Evolutionary conservation across 2,329 filamentous ascomycete genomes (phyloP), one percentile per base, ranked within the genome.

Genomic region (Talaromyces sp.): DNA sequence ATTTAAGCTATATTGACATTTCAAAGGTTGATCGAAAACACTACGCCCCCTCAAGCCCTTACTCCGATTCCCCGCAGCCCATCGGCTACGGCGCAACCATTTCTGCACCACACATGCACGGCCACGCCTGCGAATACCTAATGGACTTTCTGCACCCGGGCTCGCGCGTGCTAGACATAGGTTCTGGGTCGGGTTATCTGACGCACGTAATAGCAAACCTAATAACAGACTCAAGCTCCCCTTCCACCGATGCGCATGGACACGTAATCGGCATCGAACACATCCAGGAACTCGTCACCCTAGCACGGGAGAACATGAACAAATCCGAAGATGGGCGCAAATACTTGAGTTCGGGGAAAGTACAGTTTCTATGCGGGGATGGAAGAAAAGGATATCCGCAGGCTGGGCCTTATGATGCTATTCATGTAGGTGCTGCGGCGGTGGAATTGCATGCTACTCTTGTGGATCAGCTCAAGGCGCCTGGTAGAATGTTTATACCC

Each of bases 371-470:
- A 1, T 82, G 86, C 0, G 92, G 87, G 0, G 93, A 97, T 77
- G 90, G 89, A 1, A 77, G 90, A 5, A 82, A 84, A 65, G 89
- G 89, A 0, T 88, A 84, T 83, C 70, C 81, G 1, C 83, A 82
- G 77, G 62, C 77, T 70, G 69, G 84, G 78, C 65, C 86, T 0
- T 99, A 93, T 82, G 92, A 98, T 81, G 93, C 90, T 2, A 98
- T 99, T 64, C 95, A 98, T 73, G 95, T 98, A 2, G 95, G 95
- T 0, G 95, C 95, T 0, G 90, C 92, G 7, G 93, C 93, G 0
- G 83, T 79, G 25, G 84, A 86, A 71, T 77, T 96, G 61, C 93
- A 96, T 73, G 72, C 84, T 18, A 83, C 85, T 64, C 77, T 98
- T 67, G 77, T 96, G 52, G 84, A 87, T 33, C 95, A 98, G 79